Base-by-base conservation (phyloP, 2,329 filamentous ascomycete genomes). In the Aspergillus terreus region DNA sequence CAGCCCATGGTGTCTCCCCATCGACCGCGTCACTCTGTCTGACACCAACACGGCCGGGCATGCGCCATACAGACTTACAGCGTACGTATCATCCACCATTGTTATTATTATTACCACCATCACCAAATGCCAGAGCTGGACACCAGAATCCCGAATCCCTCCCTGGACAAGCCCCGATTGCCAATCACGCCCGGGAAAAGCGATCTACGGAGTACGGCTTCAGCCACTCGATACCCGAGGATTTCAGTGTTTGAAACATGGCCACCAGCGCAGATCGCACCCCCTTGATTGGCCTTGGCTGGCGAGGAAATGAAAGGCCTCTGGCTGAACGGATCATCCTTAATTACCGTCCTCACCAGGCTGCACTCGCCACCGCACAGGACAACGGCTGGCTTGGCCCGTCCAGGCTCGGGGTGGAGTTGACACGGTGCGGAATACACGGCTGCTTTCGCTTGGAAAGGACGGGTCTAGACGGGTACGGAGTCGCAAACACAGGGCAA, bases 191-290 rank as follows among this genome's bases (percentile, higher is more conserved):
- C 44, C 30, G 47, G 44, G 27, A 42, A 50, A 48, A 52, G 17
- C 27, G 56, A 56, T 58, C 51, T 56, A 19, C 19, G 19, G 19
- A 19, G 19, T 19, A 40, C 53, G 30, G 44, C 41, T 47, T 57
- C 53, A 54, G 53, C 49, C 55, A 53, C 52, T 50, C 36, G 48
- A 54, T 53, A 45, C 41, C 25, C 41, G 48, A 38, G 51, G 51
- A 51, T 57, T 50, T 50, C 48, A 46, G 44, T 38, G 48, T 57
- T 55, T 59, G 55, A 61, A 54, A 59, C 52, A 50, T 46, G 55
- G 50, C 51, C 53, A 58, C 47, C 44, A 50, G 44, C 42, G 56
- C 51, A 55, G 59, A 60, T 60, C 54, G 27, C 44, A 47, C 27
- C 12, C 35, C 42, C 45, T n/a, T 49, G 30, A 58, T 56, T 58